These are phyloP conservation scores for Metschnikowia picachoensis DNA, from an alignment of 805 yeast species.

Conservation along the genomic window DNA sequence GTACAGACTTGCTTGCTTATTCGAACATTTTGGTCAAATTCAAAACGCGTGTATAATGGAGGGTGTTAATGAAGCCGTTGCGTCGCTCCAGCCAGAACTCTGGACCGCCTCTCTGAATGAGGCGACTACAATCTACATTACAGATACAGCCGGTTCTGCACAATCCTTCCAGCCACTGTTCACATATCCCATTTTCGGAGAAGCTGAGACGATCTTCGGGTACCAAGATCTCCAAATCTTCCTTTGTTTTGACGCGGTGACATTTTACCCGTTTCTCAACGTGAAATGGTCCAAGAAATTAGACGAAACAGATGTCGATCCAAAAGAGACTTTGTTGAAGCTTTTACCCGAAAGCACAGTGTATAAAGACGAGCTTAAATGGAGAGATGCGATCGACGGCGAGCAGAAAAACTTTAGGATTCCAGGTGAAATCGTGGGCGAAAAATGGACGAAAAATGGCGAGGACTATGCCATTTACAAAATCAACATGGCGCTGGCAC, in stretches of 20 bases:
- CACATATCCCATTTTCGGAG: constrained; percentile 94
- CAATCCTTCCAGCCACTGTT: constrained; percentile 66
- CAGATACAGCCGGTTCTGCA: constrained; percentile 55
- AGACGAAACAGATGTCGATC: constrained; percentile 55
- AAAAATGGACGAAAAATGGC: constrained; percentile 32
- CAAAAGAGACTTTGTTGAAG: constrained; percentile 49
- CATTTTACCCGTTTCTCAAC: constrained; percentile 69
- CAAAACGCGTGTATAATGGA: too few species aligned
- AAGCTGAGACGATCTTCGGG: constrained; percentile 84
- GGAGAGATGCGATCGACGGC: constrained; percentile 55
- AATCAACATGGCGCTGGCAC: constrained; percentile 37
- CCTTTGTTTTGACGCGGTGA: constrained; percentile 65
- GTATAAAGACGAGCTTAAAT: constrained; percentile 58
- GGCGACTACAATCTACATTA: constrained; percentile 52
- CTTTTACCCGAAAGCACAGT: constrained; percentile 62
- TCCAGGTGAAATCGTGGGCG: constrained; percentile 35
- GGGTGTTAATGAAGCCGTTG: constrained; percentile 10
- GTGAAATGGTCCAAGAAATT: constrained; percentile 54
- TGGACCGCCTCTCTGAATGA: constrained; percentile 79
- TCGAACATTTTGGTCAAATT: too few species aligned
- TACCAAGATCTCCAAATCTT: constrained; percentile 65
- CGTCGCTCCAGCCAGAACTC: constrained; percentile 52
- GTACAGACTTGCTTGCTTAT: not conserved
- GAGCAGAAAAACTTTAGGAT: constrained; percentile 44
- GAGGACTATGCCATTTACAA: constrained; percentile 51